Evolutionary conservation across 2,329 filamentous ascomycete genomes (phyloP).

Genomic region (Fusarium sp.): DNA sequence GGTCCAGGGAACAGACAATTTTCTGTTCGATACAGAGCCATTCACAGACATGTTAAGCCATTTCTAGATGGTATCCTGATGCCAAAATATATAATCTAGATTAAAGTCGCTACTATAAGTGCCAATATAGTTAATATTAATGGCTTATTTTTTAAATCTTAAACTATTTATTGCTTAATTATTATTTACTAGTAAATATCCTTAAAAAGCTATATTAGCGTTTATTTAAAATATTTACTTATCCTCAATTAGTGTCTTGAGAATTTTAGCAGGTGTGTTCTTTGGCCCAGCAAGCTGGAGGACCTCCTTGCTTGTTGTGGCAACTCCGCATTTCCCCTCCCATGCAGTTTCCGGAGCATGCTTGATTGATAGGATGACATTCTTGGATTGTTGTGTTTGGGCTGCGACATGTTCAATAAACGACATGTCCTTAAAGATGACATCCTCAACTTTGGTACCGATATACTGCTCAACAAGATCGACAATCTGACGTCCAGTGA

Average conservation of each 20-base stretch:
- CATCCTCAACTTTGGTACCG: neutral
- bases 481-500: neutral
- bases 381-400: neutral
- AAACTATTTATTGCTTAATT: too few species aligned
- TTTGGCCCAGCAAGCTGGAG: neutral
- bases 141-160: neutral
- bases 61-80: neutral
- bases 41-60: neutral
- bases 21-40: constrained; percentile 11
- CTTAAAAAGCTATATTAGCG: too few species aligned
- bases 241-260: neutral
- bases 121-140: neutral
- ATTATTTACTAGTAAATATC: too few species aligned
- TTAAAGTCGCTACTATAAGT: neutral
- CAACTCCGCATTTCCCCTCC: neutral
- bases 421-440: neutral
- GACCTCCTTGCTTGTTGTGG: neutral
- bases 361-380: neutral
- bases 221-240: neutral
- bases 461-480: neutral
- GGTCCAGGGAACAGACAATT: neutral
- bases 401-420: neutral
- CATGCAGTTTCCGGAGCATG: rapidly evolving
- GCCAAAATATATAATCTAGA: neutral
- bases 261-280: neutral